Conservation (phyloP, 495 filamentous ascomycete genomes). For the Penicillium parvum region DNA sequence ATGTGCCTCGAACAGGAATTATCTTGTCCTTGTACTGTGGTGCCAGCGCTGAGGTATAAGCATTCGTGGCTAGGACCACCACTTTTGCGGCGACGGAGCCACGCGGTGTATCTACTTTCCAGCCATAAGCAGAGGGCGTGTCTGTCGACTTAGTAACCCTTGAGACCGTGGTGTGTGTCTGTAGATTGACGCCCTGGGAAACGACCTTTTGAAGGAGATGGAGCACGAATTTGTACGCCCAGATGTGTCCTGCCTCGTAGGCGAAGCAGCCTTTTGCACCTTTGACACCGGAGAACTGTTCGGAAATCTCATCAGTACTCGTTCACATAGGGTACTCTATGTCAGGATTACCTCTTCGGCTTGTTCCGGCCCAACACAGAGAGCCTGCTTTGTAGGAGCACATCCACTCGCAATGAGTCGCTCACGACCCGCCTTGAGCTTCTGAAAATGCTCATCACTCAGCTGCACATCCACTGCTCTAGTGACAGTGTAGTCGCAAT, state of each 20-base stretch:
- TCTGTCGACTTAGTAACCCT: constrained; percentile 26
- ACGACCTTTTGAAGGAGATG: constrained; percentile 59
- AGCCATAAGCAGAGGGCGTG: constrained; percentile 2
- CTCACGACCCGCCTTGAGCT: constrained; percentile 23
- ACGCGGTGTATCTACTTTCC: constrained; percentile 55
- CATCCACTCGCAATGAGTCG: constrained; percentile 16
- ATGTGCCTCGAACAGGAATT: constrained; percentile 63
- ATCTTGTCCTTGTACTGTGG: constrained; percentile 67
- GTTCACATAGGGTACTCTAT: not conserved
- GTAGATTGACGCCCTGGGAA: constrained; percentile 60
- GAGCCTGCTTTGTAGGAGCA: constrained; percentile 13
- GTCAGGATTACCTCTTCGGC: constrained; percentile 9
- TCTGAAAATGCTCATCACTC: constrained; percentile 10
- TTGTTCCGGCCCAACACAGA: constrained; percentile 9
- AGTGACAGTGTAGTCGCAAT: constrained; percentile 31
- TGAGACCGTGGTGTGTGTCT: constrained; percentile 68
- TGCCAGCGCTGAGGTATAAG: constrained; percentile 68
- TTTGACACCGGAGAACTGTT: constrained; percentile 42
- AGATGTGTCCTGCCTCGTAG: constrained; percentile 47
- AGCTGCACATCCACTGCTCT: constrained; percentile 29
- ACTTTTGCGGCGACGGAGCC: constrained; percentile 54
- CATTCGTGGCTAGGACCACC: constrained; percentile 77
- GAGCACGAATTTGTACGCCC: constrained; percentile 81
- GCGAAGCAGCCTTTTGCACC: constrained; percentile 41
- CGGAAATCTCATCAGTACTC: too few species aligned